Percentiles rank a stretch among this genome's conserved stretches.
phyloP scores from a whole-genome alignment of 768 basidiomycete species.

The Podaxis carcinomalis region DNA sequence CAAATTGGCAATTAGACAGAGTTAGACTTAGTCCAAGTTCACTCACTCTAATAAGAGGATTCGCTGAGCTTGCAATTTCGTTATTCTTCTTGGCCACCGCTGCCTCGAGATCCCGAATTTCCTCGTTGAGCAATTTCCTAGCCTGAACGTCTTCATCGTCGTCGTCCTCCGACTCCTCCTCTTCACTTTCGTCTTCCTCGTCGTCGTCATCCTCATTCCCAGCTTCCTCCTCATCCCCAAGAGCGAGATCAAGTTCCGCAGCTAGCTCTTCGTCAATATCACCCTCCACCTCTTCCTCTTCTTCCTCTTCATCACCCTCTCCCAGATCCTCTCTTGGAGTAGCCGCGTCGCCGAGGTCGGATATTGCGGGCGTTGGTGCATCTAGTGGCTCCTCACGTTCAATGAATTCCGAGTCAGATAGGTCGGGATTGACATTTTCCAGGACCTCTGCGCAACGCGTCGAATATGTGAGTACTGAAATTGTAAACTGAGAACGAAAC shows the following conservation, averaged over 20 bases:
- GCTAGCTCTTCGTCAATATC: conserved; percentile 89
- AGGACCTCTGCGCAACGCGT: conserved; percentile 55
- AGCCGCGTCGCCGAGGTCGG: conserved; percentile 59
- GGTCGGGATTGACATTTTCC: conserved; percentile 87
- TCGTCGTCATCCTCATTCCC: conserved; percentile 63
- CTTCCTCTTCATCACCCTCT: conserved; percentile 53
- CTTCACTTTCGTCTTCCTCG: conserved; percentile 66
- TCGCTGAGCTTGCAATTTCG: conserved; percentile 79
- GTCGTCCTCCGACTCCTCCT: conserved; percentile 77
- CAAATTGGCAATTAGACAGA: background rate
- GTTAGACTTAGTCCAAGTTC: background rate
- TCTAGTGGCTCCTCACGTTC: conserved; percentile 65
- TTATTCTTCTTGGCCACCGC: conserved; percentile 82
- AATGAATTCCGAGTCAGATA: conserved; percentile 85
- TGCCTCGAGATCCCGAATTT: conserved; percentile 84
- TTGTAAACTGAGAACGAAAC: background rate
- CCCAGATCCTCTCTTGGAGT: conserved; percentile 56
- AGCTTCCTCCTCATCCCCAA: conserved; percentile 66
- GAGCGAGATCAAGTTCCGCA: conserved; percentile 81
- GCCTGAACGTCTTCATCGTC: conserved; percentile 79
- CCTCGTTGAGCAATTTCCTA: conserved; percentile 78
- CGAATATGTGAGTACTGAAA: background rate
- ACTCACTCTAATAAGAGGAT: conserved; percentile 79
- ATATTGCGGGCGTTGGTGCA: conserved; percentile 68
- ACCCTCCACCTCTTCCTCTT: conserved; percentile 60